A percentile compares a stretch with the other conserved stretches of the same genome.
Evolutionary conservation across 2,329 filamentous ascomycete genomes (phyloP).

Genomic region (Chalaropsis thielavioides): DNA sequence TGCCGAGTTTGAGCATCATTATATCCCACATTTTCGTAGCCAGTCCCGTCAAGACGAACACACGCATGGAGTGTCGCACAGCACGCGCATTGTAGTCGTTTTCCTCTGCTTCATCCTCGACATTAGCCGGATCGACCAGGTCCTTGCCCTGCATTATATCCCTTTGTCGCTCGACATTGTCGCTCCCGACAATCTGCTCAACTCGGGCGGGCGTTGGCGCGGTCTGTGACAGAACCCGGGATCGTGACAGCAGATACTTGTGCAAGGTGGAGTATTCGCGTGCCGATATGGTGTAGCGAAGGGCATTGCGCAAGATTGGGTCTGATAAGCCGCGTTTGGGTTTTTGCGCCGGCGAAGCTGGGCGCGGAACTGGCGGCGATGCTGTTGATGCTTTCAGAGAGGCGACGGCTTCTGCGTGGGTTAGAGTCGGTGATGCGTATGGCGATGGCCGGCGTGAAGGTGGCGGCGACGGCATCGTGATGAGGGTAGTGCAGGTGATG

Average conservation of each 20-base stretch:
- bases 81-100: slow-evolving; percentile 59
- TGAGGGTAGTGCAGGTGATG: neutral
- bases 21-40: slow-evolving; percentile 49
- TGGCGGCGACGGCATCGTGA: slow-evolving; percentile 7
- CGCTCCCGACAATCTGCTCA: slow-evolving; percentile 25
- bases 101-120: slow-evolving; percentile 24
- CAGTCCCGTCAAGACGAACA: slow-evolving; percentile 36
- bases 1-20: slow-evolving; percentile 34
- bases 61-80: slow-evolving; percentile 38
- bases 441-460: slow-evolving; percentile 5
- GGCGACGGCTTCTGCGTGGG: slow-evolving; percentile 9
- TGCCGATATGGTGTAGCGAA: slow-evolving; percentile 73
- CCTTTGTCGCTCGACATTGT: neutral
- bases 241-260: slow-evolving; percentile 64
- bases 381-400: neutral
- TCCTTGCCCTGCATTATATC: slow-evolving; percentile 5
- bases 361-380: slow-evolving; percentile 6
- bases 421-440: slow-evolving; percentile 5
- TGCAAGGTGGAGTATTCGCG: slow-evolving; percentile 78
- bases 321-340: slow-evolving; percentile 29
- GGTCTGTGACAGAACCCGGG: slow-evolving; percentile 40
- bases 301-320: slow-evolving; percentile 66
- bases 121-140: slow-evolving; percentile 23
- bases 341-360: neutral
- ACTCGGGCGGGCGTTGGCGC: slow-evolving; percentile 43